Base-by-base conservation (phyloP, 495 filamentous ascomycete species). In the Evernia prunastri region DNA sequence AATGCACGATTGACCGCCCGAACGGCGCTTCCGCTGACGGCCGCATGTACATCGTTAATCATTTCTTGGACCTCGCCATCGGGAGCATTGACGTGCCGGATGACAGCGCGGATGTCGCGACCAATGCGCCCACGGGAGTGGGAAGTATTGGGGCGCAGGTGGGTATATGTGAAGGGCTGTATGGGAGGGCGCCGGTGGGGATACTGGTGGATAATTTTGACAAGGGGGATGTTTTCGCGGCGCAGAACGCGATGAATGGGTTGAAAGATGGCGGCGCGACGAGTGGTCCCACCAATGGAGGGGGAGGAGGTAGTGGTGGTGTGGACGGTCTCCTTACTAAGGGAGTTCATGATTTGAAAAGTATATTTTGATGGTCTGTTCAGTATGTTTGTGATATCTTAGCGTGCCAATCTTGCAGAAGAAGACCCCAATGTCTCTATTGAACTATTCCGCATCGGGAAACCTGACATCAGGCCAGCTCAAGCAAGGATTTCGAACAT, bases 161-260 rank as follows among this genome's bases (percentile, higher is more conserved):
- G 15, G 68, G 73, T 40, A 65, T 71, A 27, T 90, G 88, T 64
- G 65, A 74, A 43, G 71, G 62, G 3, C 40, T 84, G 67, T 87
- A 86, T 81, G 78, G 76, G 5, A 67, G 68, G 56, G 78, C 75
- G 66, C 86, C 87, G n/a, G 81, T 79, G 59, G 86, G 85, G 47
- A 74, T 89, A 39, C 73, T 90, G 36, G 80, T 87, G n/a, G 87
- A 91, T 73, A 90, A 89, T 73, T 86, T 80, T 59, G 82, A 87
- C 70, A 70, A 82, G 58, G 87, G 86, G 0, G 76, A 79, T 18
- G 72, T 79, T 25, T 80, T 88, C 51, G 71, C 70, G 12, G 80
- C 82, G 6, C 84, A 86, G 61, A 79, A 84, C 68, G 60, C 62
- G 47, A 47, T 88, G 63, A 90, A 89, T 75, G 80, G 84, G 36